A percentile compares a stretch with the other conserved stretches of the same genome.
These are phyloP conservation scores for Aureobasidium sp. DNA, from an alignment of 2,329 filamentous ascomycete genomes.

Conservation along the genomic window DNA sequence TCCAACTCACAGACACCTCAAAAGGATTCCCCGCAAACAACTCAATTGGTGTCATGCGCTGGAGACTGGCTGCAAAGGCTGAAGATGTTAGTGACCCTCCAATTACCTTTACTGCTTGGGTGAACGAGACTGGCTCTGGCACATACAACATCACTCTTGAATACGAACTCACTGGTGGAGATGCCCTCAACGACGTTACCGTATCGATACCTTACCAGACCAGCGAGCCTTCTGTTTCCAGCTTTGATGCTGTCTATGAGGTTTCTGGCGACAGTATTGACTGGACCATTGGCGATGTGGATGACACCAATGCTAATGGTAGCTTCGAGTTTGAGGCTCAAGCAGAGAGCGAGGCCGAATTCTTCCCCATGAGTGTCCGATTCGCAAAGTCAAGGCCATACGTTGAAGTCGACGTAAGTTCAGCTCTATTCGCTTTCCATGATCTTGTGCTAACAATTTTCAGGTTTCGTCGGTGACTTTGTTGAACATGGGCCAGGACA, in stretches of 20 bases:
- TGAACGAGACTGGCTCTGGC: conserved; percentile 74
- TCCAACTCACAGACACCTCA: conserved; percentile 81
- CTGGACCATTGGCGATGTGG: conserved; percentile 84
- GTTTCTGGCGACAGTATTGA: conserved; percentile 88
- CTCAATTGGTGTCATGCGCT: conserved; percentile 83
- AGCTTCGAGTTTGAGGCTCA: conserved; percentile 94
- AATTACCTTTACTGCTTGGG: conserved; percentile 96
- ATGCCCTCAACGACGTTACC: conserved; percentile 72
- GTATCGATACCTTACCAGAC: conserved; percentile 82
- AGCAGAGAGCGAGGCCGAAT: conserved; percentile 81
- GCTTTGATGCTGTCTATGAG: conserved; percentile 90
- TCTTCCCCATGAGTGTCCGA: conserved; percentile 92
- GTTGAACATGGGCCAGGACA: conserved; percentile 68
- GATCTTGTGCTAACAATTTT: conserved; percentile 23
- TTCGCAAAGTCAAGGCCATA: conserved; percentile 84
- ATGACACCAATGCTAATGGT: conserved; percentile 73
- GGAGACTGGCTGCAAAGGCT: conserved; percentile 75
- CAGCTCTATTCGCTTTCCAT: neutral
- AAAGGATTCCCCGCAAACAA: conserved; percentile 95
- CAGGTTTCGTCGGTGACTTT: conserved; percentile 64
- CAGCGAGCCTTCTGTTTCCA: conserved; percentile 80
- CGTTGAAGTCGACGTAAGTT: conserved; percentile 85
- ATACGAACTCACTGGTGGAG: conserved; percentile 82
- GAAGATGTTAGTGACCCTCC: conserved; percentile 77
- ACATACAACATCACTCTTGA: conserved; percentile 89